A percentile compares a stretch with the other conserved stretches of the same genome.
Evolutionary conservation across 495 filamentous ascomycete genomes (phyloP).

Genomic region (Copromyces sp.): DNA sequence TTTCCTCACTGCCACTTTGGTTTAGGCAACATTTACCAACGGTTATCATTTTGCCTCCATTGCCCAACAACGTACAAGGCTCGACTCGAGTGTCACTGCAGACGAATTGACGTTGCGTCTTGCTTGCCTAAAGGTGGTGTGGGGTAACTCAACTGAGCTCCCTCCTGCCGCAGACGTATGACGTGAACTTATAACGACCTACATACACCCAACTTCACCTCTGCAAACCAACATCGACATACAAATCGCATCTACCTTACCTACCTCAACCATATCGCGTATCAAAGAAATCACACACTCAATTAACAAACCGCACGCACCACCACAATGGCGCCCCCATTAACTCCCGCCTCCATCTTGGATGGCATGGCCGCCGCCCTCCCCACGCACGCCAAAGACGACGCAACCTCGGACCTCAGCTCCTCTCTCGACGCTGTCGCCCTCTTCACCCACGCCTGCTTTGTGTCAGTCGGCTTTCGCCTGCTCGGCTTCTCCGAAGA

Average conservation of each 20-base stretch:
- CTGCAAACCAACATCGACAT: neutral
- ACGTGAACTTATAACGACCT: neutral
- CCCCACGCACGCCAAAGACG: slow-evolving; percentile 38
- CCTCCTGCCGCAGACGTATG: neutral
- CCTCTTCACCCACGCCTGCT: slow-evolving; percentile 73
- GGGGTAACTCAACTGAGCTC: neutral
- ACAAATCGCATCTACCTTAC: neutral
- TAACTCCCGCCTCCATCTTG: slow-evolving; percentile 35
- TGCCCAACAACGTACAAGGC: neutral
- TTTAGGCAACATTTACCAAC: neutral
- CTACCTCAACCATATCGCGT: neutral
- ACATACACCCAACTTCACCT: neutral
- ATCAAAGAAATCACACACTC: neutral
- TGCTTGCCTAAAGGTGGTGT: neutral
- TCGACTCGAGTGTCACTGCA: neutral
- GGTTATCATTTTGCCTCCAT: neutral
- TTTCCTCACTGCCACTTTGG: neutral
- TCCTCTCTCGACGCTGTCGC: slow-evolving; percentile 77
- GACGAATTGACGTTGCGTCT: neutral
- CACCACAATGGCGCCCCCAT: slow-evolving; percentile 14
- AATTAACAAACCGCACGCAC: neutral
- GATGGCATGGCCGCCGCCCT: slow-evolving; percentile 48
- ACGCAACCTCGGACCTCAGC: slow-evolving; percentile 52
- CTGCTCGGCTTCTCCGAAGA: slow-evolving; percentile 78
- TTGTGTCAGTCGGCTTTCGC: slow-evolving; percentile 71